These are phyloP conservation scores for Tuctoria greenei DNA, from an alignment of 176 grass and related monocot genomes.

Conservation along the genomic window DNA sequence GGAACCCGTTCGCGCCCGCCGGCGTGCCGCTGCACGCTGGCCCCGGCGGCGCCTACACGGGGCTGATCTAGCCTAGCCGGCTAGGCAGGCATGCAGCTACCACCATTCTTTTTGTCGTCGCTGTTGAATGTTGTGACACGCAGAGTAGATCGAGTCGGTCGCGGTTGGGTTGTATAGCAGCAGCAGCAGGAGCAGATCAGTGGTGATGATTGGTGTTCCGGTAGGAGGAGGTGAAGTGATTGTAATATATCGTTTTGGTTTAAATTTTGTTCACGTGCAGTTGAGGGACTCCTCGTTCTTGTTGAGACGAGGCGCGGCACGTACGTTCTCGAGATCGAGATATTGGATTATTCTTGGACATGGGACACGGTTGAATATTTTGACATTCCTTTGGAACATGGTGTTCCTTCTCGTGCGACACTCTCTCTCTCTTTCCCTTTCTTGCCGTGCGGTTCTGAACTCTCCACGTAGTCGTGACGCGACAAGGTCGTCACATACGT, in stretches of 20 bases:
- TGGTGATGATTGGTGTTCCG: background rate
- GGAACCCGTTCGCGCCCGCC: slow-evolving; percentile 55
- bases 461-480: slow-evolving; percentile 14
- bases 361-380: slow-evolving; percentile 12
- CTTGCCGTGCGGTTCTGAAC: background rate
- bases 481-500: background rate
- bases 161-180: background rate
- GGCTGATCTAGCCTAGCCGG: slow-evolving; percentile 53
- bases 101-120: slow-evolving; percentile 30
- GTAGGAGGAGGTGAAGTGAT: background rate
- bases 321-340: background rate
- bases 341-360: slow-evolving; percentile 36
- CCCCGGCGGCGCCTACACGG: slow-evolving; percentile 53
- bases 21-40: slow-evolving; percentile 67
- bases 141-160: background rate
- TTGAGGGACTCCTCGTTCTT: background rate
- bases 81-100: background rate
- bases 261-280: background rate
- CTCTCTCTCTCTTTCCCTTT: background rate
- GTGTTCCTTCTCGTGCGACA: background rate
- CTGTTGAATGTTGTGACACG: background rate
- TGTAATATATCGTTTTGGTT: slow-evolving; percentile 19
- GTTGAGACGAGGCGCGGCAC: background rate
- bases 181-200: background rate
- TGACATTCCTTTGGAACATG: background rate